Evolutionary conservation across 202 grass and related monocot genomes (phyloP), one percentile per base, ranked within the genome.

Genomic region (Eragrostis tef): DNA sequence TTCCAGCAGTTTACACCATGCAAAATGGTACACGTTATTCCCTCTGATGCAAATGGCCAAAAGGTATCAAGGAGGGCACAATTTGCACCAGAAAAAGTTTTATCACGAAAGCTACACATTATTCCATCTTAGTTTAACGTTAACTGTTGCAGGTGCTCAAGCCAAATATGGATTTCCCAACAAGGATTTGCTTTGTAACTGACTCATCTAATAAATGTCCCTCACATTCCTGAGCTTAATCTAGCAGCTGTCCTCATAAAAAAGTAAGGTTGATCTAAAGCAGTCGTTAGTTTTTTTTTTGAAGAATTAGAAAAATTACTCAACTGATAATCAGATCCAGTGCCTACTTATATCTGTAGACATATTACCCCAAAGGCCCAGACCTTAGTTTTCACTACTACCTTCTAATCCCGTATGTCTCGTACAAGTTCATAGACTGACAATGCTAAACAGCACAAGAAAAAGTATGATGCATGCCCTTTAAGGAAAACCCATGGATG

Each of bases 151-250:
- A 25, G 41, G 17, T 36, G 26, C 39, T 67, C 52, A 21, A 13
- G 53, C 4, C 63, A 24, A 58, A 78, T 48, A 49, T n/a, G 57
- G 22, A 87, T 12, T 83, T 56, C 6, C 22, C 19, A 48, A 14
- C 43, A 58, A 73, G 16, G 54, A 29, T 42, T 71, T 12, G 20
- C 79, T 74, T 80, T 41, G 17, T 50, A 66, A 73, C 44, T 44
- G 14, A 17, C 51, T 59, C 63, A 52, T 61, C 17, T 64, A 63
- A 70, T 12, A 20, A 56, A 47, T n/a, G 1, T 9, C 52, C 29
- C 29, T 17, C 0, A 4, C 47, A 49, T 49, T 49, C 47, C 42
- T 77, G 36, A 54, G 34, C 46, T 64, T 49, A 71, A 46, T 73
- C 16, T 57, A 63, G 44, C 46, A n/a, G 70, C 15, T 49, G 13